Percentiles rank a stretch among this genome's conserved stretches.
These are phyloP conservation scores for Ceratocystis colombiana DNA, from an alignment of 2,329 filamentous ascomycete species.

Conservation along the genomic window DNA sequence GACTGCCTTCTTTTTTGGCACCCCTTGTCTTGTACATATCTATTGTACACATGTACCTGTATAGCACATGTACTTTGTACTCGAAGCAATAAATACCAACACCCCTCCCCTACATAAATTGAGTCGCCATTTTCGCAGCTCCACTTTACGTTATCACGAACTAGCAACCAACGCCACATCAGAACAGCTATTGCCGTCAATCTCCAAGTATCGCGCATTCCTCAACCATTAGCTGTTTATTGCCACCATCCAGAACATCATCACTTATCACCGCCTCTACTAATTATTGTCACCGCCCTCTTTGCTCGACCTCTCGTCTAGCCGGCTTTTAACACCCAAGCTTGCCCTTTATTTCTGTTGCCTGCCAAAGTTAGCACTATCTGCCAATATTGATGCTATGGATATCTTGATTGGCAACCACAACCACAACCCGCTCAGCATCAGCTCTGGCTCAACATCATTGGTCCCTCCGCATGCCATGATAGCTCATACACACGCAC, in stretches of 20 bases:
- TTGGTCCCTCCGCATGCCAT: slow-evolving; percentile 21
- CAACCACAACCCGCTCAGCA: slow-evolving; percentile 11
- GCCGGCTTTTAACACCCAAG: background rate
- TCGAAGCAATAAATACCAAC: slow-evolving; percentile 7
- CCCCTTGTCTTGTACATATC: slow-evolving; percentile 2
- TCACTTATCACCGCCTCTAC: background rate
- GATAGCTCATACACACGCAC: slow-evolving; percentile 17
- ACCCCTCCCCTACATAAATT: background rate
- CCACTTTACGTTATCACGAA: slow-evolving; percentile 8
- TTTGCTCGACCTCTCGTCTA: background rate
- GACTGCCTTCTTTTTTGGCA: background rate
- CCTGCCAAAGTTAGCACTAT: background rate
- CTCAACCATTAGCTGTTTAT: background rate
- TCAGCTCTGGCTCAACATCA: slow-evolving; percentile 8
- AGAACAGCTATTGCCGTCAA: background rate
- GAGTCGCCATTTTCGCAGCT: background rate
- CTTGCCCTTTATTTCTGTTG: background rate
- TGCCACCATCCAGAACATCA: background rate
- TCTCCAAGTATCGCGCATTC: too few species aligned
- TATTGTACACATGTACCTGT: background rate
- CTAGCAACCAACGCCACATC: background rate
- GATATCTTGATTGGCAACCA: slow-evolving; percentile 18
- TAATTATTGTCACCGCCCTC: background rate
- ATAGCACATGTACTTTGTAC: slow-evolving; percentile 3
- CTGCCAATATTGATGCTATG: slow-evolving; percentile 9